Evolutionary conservation across 1,284 basidiomycete species (phyloP).

Genomic region (Ganoderma leucocontextum): DNA sequence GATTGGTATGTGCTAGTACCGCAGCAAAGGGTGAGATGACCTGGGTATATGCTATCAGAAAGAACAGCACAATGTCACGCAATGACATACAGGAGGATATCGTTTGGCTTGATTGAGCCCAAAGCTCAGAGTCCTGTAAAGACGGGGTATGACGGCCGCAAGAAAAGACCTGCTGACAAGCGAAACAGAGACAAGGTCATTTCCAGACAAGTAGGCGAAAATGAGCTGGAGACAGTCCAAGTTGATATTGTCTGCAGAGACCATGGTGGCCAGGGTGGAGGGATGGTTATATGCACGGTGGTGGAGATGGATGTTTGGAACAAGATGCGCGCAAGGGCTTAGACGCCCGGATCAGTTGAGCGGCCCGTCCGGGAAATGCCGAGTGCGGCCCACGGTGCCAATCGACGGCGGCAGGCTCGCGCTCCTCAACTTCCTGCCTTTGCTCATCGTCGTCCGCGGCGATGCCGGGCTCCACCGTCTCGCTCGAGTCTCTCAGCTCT

Average conservation of each 20-base stretch:
- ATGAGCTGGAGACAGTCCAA: conserved; percentile 75
- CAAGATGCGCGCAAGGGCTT: not conserved
- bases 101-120: conserved; percentile 60
- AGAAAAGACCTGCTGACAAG: conserved; percentile 71
- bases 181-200: conserved; percentile 65
- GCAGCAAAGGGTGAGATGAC: conserved; percentile 67
- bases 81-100: conserved; percentile 52
- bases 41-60: conserved; percentile 35
- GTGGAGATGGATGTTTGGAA: not conserved
- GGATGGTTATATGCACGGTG: not conserved
- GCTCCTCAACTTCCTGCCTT: conserved; percentile 3
- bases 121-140: conserved; percentile 67
- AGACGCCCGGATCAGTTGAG: not conserved
- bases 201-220: conserved; percentile 57
- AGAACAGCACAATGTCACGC: conserved; percentile 1
- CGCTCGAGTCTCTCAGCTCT: conserved; percentile 71
- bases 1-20: conserved; percentile 56
- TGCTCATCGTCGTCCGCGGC: conserved; percentile 40
- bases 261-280: conserved; percentile 48
- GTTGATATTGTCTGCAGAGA: conserved; percentile 71
- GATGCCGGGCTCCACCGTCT: conserved; percentile 64
- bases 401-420: not conserved
- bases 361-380: conserved; percentile 4
- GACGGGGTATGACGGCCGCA: conserved; percentile 62
- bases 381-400: not conserved